Conservation (phyloP, 2,329 filamentous ascomycete species). For the Colletotrichum sp. region DNA sequence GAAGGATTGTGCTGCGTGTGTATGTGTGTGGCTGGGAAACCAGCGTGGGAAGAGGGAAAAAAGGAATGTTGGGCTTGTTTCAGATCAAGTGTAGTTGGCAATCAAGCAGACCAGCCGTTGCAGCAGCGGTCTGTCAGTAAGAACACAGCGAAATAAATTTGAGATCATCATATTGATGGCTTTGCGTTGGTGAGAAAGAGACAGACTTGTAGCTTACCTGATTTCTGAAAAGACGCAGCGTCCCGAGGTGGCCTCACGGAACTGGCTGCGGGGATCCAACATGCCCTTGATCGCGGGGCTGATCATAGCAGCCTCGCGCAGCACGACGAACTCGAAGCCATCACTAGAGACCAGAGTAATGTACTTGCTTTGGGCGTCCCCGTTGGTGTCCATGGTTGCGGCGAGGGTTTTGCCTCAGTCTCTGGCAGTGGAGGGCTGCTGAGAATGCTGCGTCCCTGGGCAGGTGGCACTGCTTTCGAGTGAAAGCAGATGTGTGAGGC, state of each 20-base stretch:
- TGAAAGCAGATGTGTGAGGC: background rate
- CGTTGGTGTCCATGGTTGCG: constrained; percentile 4
- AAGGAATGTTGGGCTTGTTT: constrained; percentile 36
- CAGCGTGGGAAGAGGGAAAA: background rate
- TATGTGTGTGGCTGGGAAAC: constrained; percentile 7
- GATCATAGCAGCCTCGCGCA: constrained; percentile 72
- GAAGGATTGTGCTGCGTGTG: background rate
- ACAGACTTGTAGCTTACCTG: constrained; percentile 58
- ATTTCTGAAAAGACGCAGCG: constrained; percentile 75
- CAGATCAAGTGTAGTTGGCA: constrained; percentile 70
- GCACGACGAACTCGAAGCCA: constrained; percentile 77
- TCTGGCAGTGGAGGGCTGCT: background rate
- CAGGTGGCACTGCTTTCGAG: background rate
- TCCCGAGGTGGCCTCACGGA: constrained; percentile 68
- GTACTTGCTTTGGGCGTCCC: constrained; percentile 61
- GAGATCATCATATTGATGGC: constrained; percentile 21
- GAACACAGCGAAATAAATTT: constrained; percentile 44
- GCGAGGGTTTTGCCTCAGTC: background rate
- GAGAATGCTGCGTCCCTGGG: background rate
- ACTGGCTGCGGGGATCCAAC: constrained; percentile 73
- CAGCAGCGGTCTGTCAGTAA: constrained; percentile 50
- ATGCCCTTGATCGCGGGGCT: constrained; percentile 78
- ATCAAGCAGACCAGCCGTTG: constrained; percentile 52
- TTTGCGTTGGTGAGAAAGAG: background rate
- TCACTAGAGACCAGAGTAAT: constrained; percentile 79